A percentile compares a stretch with the other conserved stretches of the same genome.
Evolutionary conservation across 345 rosid genomes (phyloP).

Genomic region (Lepidium aucheri): DNA sequence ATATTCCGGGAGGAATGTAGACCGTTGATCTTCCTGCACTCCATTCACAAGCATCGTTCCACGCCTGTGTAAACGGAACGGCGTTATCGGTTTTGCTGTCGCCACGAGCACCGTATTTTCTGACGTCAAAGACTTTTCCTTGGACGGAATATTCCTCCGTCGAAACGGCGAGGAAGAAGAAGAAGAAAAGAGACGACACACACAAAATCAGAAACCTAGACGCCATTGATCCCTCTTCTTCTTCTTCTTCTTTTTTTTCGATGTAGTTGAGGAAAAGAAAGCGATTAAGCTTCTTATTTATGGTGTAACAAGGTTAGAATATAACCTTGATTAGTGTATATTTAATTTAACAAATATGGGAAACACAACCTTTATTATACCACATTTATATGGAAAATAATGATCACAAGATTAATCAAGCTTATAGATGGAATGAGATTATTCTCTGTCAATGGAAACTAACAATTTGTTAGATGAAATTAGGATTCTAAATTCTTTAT

Average conservation of each 20-base stretch:
- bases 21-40: conserved; percentile 10
- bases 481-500: background rate
- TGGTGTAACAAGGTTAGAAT: background rate
- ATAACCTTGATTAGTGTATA: background rate
- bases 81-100: conserved; percentile 9
- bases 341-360: background rate
- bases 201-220: conserved; percentile 4
- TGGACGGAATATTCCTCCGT: background rate
- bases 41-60: conserved; percentile 23
- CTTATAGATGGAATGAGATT: conserved; percentile 5
- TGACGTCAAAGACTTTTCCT: conserved; percentile 17
- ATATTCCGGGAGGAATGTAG: conserved; percentile 21
- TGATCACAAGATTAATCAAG: background rate
- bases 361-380: background rate
- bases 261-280: background rate
- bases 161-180: conserved; percentile 6
- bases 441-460: background rate
- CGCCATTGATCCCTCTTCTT: conserved; percentile 1
- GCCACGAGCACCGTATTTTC: conserved; percentile 26
- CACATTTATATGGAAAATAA: background rate
- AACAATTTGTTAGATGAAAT: background rate
- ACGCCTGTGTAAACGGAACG: conserved; percentile 13
- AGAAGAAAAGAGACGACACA: conserved; percentile 4
- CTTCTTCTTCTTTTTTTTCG: background rate
- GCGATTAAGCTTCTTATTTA: conserved; percentile 23